phyloP scores from a whole-genome alignment of 306 rosid genomes.

The Fragaria vesca region DNA sequence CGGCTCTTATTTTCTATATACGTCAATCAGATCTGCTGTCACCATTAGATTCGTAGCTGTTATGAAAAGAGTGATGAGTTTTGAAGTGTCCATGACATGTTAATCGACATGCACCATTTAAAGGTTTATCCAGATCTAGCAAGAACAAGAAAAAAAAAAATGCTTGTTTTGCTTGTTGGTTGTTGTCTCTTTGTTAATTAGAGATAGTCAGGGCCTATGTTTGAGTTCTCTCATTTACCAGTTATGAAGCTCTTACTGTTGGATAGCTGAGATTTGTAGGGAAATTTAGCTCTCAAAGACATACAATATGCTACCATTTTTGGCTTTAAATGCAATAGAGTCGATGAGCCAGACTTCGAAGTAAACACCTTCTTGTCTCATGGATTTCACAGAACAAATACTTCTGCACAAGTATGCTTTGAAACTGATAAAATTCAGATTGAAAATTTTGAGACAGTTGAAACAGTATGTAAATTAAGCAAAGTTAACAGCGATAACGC shows the following conservation, averaged over 20 bases:
- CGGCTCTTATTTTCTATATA: background rate
- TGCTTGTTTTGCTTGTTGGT: background rate
- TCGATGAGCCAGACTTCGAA: background rate
- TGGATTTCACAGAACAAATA: background rate
- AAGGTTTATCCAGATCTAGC: background rate
- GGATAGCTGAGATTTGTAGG: background rate
- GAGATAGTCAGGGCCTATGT: background rate
- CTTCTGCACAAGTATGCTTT: background rate
- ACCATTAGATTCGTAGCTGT: background rate
- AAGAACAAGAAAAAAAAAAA: background rate
- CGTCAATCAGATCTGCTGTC: background rate
- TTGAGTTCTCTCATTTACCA: background rate
- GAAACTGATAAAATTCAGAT: background rate
- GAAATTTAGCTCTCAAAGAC: background rate
- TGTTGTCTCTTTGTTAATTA: background rate
- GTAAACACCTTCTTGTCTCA: background rate
- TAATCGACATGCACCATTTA: background rate
- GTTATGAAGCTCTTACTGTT: background rate
- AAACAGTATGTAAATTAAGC: background rate
- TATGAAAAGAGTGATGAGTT: background rate
- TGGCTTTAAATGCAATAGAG: background rate
- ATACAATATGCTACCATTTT: background rate
- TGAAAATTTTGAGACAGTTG: background rate
- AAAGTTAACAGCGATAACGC: background rate
- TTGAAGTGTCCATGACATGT: background rate